Base-by-base conservation (phyloP, 768 basidiomycete species). In the Boletus rubescentipes region DNA sequence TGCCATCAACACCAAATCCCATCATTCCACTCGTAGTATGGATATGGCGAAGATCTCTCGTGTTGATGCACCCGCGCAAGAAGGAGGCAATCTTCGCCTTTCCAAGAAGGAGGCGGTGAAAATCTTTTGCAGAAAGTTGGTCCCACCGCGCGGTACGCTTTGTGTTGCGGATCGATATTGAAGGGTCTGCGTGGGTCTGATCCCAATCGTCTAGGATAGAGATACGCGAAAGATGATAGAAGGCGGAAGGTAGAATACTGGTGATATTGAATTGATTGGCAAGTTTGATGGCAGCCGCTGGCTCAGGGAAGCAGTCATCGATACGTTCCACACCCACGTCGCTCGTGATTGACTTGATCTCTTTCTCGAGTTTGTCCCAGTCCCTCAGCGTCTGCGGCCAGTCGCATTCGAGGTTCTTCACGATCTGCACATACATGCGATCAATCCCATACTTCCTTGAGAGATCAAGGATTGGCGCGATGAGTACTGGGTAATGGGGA, bases 231-330 rank as follows among this genome's bases (percentile, higher is more conserved):
- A 80, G 66, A 62, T 77, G 77, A 63, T 82, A 81, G 60, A 73
- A 80, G 0, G 76, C 74, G 57, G 79, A 79, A 0, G 80, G 81
- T 4, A 83, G 69, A 18, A 77, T 63, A 16, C 69, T 64, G 16
- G 67, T 71, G 15, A 80, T 61, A 49, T 72, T 65, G 45, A 68
- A 76, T 32, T 73, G 69, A 41, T 71, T 72, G 0, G 77, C 79
- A 32, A 83, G 73, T 32, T 65, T 52, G 47, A 81, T 77, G 7
- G 75, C 71, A 15, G 67, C 37, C 2, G 39, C 64, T 1, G 69
- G 68, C 35, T 70, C 63, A 5, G 59, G 61, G 8, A 57, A 34
- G 26, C 16, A 15, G 32, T 61, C 55, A 12, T 57, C 60, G 14
- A 53, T 21, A 26, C 23, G 20, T 20, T 9, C 31, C 8, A 6